Evolutionary conservation across 1,284 basidiomycete genomes (phyloP), one percentile per base, ranked within the genome.

Genomic region (Malassezia nana): DNA sequence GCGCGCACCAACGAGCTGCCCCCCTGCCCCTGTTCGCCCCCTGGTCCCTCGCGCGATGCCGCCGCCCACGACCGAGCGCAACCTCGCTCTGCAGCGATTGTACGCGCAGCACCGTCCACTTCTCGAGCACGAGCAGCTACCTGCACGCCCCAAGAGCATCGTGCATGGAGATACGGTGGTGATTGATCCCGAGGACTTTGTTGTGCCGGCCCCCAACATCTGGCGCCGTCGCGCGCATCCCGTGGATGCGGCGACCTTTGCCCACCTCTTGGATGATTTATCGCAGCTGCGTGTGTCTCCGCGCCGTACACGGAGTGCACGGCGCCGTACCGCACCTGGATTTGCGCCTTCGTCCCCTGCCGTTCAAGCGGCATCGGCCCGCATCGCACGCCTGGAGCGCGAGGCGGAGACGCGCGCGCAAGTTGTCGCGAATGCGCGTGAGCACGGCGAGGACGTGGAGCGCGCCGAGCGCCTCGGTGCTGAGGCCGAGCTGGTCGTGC

Each of bases 401-500:
- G 44, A 55, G 12, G 49, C 29, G 30, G 64, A 64, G 13, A 66
- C 66, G 33, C 59, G 64, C 40, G 64, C 68, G 28, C 61, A 64
- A 39, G 67, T 66, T n/a, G 57, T 73, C 1, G 56, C 62, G 35
- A 60, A 61, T 49, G 70, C 70, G 0, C 18, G 66, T 4, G 70
- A 72, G 35, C 65, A 69, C 6, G 70, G 70, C 30, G 69, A 72
- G 42, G 62, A 69, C 31, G 56, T 68, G 2, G 57, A 61, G 25
- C 50, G 67, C 5, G 67, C 70, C 33, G 57, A 62, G 53, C 60
- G 59, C 45, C 61, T 74, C 3, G 71, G 67, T 15, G 55, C 58
- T n/a, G 71, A 74, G 54, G 64, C 67, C 8, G 71, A 74, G 32
- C 58, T 71, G n/a, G 59, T 72, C 41, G 62, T 74, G 25, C 55